These are phyloP conservation scores for Termitomyces eurrhizus DNA, from an alignment of 768 basidiomycete species.

Conservation along the genomic window DNA sequence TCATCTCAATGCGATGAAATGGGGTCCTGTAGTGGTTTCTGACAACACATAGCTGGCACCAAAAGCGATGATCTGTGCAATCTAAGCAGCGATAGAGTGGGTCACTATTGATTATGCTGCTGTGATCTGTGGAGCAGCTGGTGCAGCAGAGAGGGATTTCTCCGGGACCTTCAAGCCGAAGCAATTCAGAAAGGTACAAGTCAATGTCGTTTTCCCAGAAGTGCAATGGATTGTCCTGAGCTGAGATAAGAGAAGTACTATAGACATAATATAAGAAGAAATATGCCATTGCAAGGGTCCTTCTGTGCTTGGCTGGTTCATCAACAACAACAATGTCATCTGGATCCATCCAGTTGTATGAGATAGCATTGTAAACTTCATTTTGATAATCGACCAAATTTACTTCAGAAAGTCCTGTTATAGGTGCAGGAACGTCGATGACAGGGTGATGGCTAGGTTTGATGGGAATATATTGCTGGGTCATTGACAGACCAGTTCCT, in stretches of 20 bases:
- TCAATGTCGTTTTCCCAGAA: not conserved
- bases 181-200: not conserved
- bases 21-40: not conserved
- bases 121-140: not conserved
- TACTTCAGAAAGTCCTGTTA: not conserved
- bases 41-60: conserved; percentile 3
- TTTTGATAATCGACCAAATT: not conserved
- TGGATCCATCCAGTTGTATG: not conserved
- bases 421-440: no score
- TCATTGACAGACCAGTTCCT: no score
- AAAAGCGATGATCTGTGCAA: not conserved
- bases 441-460: no score
- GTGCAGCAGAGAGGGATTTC: no score
- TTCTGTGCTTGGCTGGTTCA: not conserved
- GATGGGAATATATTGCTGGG: no score
- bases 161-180: no score
- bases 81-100: conserved; percentile 1
- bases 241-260: not conserved
- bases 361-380: not conserved
- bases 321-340: not conserved
- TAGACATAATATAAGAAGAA: not conserved
- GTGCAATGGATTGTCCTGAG: not conserved
- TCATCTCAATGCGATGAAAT: conserved; percentile 5
- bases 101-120: not conserved
- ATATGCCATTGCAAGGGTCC: not conserved